Percentiles rank a stretch among this genome's conserved stretches.
These are phyloP conservation scores for Thraustotheca clavata DNA, from an alignment of 352 stramenopile genomes.

Conservation along the genomic window DNA sequence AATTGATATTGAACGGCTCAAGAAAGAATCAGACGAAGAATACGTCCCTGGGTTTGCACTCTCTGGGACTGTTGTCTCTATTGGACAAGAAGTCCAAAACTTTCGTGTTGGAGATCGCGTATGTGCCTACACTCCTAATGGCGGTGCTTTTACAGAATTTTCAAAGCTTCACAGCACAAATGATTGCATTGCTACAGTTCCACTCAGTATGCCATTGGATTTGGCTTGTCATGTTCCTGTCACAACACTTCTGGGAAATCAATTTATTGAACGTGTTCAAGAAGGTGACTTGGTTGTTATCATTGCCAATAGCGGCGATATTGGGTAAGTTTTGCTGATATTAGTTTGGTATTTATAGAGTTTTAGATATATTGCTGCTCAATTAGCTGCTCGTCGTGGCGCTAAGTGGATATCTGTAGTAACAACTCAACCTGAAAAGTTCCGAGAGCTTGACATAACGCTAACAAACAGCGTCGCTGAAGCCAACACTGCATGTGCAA, in stretches of 20 bases:
- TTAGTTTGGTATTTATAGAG: not conserved
- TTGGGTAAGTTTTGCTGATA: conserved; percentile 8
- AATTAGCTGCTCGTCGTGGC: not conserved
- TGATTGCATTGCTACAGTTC: conserved; percentile 8
- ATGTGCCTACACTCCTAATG: conserved; percentile 1
- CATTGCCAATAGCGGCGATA: conserved; percentile 8
- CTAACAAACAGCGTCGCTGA: not conserved
- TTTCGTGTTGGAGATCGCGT: conserved; percentile 16
- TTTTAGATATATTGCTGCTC: conserved; percentile 12
- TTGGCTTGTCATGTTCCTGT: conserved; percentile 2
- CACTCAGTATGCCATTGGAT: conserved; percentile 11
- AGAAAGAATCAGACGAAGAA: not conserved
- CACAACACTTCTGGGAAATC: not conserved
- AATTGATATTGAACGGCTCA: not conserved
- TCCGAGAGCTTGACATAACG: not conserved
- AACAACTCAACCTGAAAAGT: not conserved
- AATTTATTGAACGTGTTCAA: not conserved
- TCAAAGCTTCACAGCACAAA: not conserved
- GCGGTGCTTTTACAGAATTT: not conserved
- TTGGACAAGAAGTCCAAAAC: conserved; percentile 1
- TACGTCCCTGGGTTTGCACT: conserved; percentile 5
- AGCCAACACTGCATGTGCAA: not conserved
- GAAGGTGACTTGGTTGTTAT: conserved; percentile 4
- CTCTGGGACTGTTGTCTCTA: not conserved
- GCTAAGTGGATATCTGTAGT: conserved; percentile 11